Evolutionary conservation across 345 rosid species (phyloP).

Genomic region (Brassica incana): DNA sequence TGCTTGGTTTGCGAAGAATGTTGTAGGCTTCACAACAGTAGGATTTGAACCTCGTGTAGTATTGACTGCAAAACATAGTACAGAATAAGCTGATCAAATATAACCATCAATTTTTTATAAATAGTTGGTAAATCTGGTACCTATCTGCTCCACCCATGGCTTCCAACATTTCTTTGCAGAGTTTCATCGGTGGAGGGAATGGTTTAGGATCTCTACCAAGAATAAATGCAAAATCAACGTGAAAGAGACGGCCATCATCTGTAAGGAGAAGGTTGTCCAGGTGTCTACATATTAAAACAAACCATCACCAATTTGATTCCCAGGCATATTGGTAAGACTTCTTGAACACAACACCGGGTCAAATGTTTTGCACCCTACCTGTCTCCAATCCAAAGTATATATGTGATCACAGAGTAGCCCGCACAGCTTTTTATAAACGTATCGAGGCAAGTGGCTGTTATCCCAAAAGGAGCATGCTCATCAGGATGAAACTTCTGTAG

Average conservation of each 20-base stretch:
- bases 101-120: no score
- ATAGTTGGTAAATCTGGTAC: conserved; percentile 34
- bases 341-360: not conserved
- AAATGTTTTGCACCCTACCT: conserved; percentile 44
- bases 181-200: conserved; percentile 99
- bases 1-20: conserved; percentile 97
- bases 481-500: conserved; percentile 96
- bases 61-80: conserved; percentile 64
- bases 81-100: not conserved
- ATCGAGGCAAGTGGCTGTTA: conserved; percentile 91
- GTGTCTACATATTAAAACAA: conserved; percentile 56
- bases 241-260: conserved; percentile 95
- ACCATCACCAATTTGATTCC: not conserved
- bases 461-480: conserved; percentile 94
- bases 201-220: conserved; percentile 99
- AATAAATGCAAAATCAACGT: conserved; percentile 95
- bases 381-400: conserved; percentile 97
- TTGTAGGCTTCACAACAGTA: conserved; percentile 99
- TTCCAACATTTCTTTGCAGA: conserved; percentile 99
- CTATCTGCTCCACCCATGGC: conserved; percentile 99
- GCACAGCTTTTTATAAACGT: conserved; percentile 99
- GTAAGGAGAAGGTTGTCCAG: conserved; percentile 95
- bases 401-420: conserved; percentile 96
- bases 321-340: not conserved
- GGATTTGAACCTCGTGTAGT: conserved; percentile 92